Base-by-base conservation (phyloP, 768 basidiomycete species). In the Auricularia heimuer region DNA sequence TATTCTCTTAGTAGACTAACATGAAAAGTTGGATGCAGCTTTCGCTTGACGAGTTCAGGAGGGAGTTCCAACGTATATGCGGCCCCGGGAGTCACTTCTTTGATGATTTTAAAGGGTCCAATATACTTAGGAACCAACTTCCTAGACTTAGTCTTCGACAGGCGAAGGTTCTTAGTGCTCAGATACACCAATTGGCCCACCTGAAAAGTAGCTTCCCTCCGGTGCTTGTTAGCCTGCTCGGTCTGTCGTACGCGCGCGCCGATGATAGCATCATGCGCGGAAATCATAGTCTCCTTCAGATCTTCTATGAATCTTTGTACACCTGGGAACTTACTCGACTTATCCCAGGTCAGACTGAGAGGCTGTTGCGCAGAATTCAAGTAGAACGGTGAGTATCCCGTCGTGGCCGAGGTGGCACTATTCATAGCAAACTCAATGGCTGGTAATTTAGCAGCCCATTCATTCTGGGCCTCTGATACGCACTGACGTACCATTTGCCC, bases 251-350 rank as follows among this genome's bases (percentile, higher is more conserved):
- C 71, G 0, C 76, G 58, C 0, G 71, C 66, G n/a, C 65, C 76
- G 7, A 81, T 76, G 1, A 81, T 76, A 0, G 73, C 70, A 64
- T 82, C 73, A 64, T 81, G 78, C 0, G 79, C 78, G 0, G 64
- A 54, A 3, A 69, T 62, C 1, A 79, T 45, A 29, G 75, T 70
- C 47, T 68, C 62, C 69, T 12, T 69, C 56, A 71, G 68, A 47
- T 61, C n/a, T 44, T 70, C 63, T 1, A 72, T 73, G 64, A 72
- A 75, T 12, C 62, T 64, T 6, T 68, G 33, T 0, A 75, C 72
- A 1, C 73, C 73, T 16, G 74, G 73, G 34, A 61, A 67, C 42
- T 69, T 68, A 29, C 51, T 44, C 18, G 45, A 3, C 0, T 24
- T 3, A 16, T 63, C 42, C 68, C 68, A 67, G 37, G 64, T 64